A percentile compares a stretch with the other conserved stretches of the same genome.
Evolutionary conservation across 208 protist species (phyloP).

Genomic region (Trypanosoma mega): DNA sequence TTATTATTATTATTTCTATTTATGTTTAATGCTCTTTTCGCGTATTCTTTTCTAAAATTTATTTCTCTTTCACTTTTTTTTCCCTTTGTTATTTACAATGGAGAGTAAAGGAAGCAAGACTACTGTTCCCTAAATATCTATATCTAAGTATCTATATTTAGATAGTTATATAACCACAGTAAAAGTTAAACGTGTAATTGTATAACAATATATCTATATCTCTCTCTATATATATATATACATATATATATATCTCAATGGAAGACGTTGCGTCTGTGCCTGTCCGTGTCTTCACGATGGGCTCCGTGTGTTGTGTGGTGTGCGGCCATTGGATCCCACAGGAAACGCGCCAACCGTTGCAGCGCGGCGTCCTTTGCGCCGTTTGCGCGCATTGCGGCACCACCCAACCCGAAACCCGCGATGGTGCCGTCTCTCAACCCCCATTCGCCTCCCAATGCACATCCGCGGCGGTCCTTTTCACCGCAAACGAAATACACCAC

Average conservation of each 20-base stretch:
- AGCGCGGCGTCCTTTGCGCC: constrained; percentile 24
- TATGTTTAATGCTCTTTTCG: too few relatives aligned
- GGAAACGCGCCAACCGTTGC: constrained; percentile 2
- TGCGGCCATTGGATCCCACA: constrained; percentile 62
- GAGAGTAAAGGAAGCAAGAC: too few relatives aligned
- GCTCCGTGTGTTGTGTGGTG: constrained; percentile 60
- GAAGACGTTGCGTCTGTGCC: constrained; percentile 3
- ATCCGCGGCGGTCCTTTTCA: constrained; percentile 51
- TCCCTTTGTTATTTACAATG: too few relatives aligned
- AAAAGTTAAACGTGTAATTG: too few relatives aligned
- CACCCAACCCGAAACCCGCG: constrained; percentile 36
- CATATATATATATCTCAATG: constrained; percentile 4
- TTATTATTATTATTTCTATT: too few relatives aligned
- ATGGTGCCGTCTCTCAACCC: constrained; percentile 14
- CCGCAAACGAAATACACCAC: constrained; percentile 33
- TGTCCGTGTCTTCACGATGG: constrained; percentile 51
- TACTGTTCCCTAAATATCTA: too few relatives aligned
- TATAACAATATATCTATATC: too few relatives aligned
- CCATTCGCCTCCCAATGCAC: constrained; percentile 27
- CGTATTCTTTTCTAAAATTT: too few relatives aligned
- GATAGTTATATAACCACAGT: too few relatives aligned
- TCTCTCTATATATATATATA: constrained; percentile 9
- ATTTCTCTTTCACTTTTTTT: too few relatives aligned
- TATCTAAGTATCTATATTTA: too few relatives aligned
- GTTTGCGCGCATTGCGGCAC: constrained; percentile 31